Evolutionary conservation across 345 rosid species (phyloP), one percentile per base, ranked within the genome.

Genomic region (Euphorbia pulcherrima): DNA sequence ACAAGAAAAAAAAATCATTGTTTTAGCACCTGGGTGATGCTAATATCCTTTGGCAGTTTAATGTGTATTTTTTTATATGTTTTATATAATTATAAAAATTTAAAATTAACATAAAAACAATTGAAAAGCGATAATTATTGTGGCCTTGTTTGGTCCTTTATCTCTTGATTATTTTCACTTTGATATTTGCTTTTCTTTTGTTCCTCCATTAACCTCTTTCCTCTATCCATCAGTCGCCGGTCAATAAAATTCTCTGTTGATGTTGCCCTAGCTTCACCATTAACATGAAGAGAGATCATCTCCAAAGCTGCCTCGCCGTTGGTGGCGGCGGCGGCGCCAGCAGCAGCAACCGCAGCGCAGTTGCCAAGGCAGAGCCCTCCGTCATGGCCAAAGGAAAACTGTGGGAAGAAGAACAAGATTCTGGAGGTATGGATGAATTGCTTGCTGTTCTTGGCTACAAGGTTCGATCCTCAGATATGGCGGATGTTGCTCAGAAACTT

Each of bases 211-310:
- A 69, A 80, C 71, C 83, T 71, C 77, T 60, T 74, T 8, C 63
- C 26, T 37, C 58, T 13, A 48, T 52, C 44, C 63, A 24, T 11
- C 58, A 14, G 47, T 41, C 47, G 18, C 52, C 5, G n/a, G 20
- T 48, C 53, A 48, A 48, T 48, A 48, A 48, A 48, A 47, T 37
- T 5, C 35, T 5, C n/a, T 48, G 53, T 51, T 51, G 23, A 46
- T 46, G 48, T 44, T 8, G 20, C 39, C 47, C 47, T 41, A 41
- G 13, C 47, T 41, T 41, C 47, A 41, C 47, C 47, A 41, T 41
- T n/a, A n/a, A n/a, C 2, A 41, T 76, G 95, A 91, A 88, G 83
- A 82, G 91, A 71, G 84, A 83, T 40, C 83, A 66, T 46, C 70
- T 50, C 47, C 74, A 67, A 72, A 86, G 65, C 56, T 65, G 57